Conservation (phyloP, 2,329 filamentous ascomycete genomes). For the Chrysoporthe austroafricana region DNA sequence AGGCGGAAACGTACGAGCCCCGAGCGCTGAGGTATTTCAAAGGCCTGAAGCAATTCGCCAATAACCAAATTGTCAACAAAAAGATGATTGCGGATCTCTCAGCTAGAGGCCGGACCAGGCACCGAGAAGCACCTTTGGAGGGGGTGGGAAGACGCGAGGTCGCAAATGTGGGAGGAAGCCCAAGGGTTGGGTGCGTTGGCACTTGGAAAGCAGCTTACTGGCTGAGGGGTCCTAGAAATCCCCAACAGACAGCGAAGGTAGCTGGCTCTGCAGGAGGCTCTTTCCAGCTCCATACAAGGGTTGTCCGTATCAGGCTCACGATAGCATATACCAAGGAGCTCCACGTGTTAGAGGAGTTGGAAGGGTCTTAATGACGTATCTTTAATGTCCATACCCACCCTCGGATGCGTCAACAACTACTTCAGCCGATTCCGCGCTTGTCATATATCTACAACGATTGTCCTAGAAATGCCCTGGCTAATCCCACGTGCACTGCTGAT, state of each 20-base stretch:
- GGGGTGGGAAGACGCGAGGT: background rate
- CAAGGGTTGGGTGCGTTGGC: background rate
- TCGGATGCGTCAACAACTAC: background rate
- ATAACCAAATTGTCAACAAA: conserved; percentile 21
- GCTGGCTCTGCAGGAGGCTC: background rate
- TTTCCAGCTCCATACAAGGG: background rate
- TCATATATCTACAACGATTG: background rate
- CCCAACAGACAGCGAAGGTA: background rate
- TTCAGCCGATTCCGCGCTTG: background rate
- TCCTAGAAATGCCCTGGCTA: background rate
- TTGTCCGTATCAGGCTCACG: background rate
- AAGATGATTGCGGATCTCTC: conserved; percentile 19
- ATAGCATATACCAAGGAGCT: background rate
- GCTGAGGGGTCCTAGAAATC: too few relatives aligned
- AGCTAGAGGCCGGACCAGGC: conserved; percentile 3
- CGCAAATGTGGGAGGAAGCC: background rate
- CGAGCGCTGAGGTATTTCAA: conserved; percentile 14
- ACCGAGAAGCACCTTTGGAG: background rate
- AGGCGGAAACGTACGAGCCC: conserved; percentile 3
- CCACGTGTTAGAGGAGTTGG: background rate
- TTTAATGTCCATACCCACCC: background rate
- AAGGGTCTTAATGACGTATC: background rate
- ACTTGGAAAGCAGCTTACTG: background rate
- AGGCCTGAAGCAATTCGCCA: conserved; percentile 17
- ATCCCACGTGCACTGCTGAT: background rate